Evolutionary conservation across 2,329 filamentous ascomycete species (phyloP).

Genomic region (Hawksworthiomyces lignivorus): DNA sequence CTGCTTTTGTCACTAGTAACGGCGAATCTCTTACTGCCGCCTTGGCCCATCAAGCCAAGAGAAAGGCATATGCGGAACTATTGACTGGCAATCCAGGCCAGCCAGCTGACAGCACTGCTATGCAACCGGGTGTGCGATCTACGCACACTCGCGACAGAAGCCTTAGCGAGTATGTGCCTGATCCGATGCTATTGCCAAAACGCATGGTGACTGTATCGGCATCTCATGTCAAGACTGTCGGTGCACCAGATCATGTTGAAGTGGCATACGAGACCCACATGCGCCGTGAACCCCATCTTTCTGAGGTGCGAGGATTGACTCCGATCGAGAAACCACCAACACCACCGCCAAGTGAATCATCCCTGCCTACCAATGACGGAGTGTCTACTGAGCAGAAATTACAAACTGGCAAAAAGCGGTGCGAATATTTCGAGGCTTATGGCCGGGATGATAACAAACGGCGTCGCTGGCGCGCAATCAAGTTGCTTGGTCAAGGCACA

Average conservation of each 20-base stretch:
- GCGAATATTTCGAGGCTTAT: conserved; percentile 63
- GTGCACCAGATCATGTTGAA: conserved; percentile 14
- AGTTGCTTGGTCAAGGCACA: conserved; percentile 80
- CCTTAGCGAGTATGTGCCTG: conserved; percentile 79
- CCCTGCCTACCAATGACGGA: conserved; percentile 34
- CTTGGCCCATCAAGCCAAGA: conserved; percentile 44
- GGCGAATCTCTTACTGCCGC: conserved; percentile 46
- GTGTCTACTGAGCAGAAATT: conserved; percentile 32
- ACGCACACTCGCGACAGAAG: conserved; percentile 68
- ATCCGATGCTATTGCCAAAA: conserved; percentile 58
- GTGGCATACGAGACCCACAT: conserved; percentile 29
- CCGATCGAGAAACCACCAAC: conserved; percentile 61
- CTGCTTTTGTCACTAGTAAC: conserved; percentile 41
- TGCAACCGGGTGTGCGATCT: conserved; percentile 22
- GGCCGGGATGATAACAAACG: conserved; percentile 61
- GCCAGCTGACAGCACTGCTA: conserved; percentile 15
- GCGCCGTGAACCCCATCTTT: conserved; percentile 73
- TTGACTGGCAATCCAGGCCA: conserved; percentile 20
- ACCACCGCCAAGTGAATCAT: conserved; percentile 73
- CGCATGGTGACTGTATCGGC: conserved; percentile 68
- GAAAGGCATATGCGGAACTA: conserved; percentile 48
- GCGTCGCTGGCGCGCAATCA: conserved; percentile 71
- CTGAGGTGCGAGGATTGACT: conserved; percentile 67
- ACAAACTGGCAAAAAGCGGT: conserved; percentile 29
- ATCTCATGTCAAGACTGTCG: conserved; percentile 39